Evolutionary conservation across 2,329 filamentous ascomycete genomes (phyloP).

Genomic region (Gremmenia infestans): DNA sequence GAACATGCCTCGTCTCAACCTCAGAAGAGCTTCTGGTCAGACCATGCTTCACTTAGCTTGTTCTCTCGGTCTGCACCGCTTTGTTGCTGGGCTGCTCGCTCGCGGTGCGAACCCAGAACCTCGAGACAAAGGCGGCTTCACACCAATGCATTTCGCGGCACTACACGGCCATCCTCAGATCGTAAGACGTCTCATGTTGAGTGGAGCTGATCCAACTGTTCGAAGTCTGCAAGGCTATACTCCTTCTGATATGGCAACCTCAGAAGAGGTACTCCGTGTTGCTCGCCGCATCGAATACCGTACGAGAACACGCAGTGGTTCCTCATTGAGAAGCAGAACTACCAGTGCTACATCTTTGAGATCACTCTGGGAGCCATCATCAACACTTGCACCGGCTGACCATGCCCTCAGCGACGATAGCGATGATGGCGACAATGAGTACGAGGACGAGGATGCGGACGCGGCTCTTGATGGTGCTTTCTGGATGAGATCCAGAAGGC

Average conservation of each 20-base stretch:
- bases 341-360: conserved; percentile 64
- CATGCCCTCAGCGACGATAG: conserved; percentile 40
- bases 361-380: conserved; percentile 60
- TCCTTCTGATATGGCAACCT: conserved; percentile 65
- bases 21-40: conserved; percentile 62
- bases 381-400: conserved; percentile 33
- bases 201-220: conserved; percentile 66
- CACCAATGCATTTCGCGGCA: conserved; percentile 75
- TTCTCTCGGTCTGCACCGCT: conserved; percentile 67
- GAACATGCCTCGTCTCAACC: conserved; percentile 61
- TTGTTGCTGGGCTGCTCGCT: conserved; percentile 71
- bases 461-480: conserved; percentile 28
- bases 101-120: conserved; percentile 73
- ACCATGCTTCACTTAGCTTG: conserved; percentile 78
- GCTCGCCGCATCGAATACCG: conserved; percentile 59
- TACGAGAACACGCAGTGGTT: conserved; percentile 61
- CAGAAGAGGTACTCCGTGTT: conserved; percentile 57
- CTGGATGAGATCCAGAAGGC: conserved; percentile 32
- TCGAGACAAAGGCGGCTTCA: conserved; percentile 74
- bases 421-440: conserved; percentile 38
- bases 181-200: conserved; percentile 66
- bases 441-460: conserved; percentile 31
- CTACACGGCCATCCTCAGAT: conserved; percentile 73
- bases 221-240: conserved; percentile 66
- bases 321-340: conserved; percentile 52